Evolutionary conservation across 2,329 filamentous ascomycete genomes (phyloP).

Genomic region (Tympanopsis confertula): DNA sequence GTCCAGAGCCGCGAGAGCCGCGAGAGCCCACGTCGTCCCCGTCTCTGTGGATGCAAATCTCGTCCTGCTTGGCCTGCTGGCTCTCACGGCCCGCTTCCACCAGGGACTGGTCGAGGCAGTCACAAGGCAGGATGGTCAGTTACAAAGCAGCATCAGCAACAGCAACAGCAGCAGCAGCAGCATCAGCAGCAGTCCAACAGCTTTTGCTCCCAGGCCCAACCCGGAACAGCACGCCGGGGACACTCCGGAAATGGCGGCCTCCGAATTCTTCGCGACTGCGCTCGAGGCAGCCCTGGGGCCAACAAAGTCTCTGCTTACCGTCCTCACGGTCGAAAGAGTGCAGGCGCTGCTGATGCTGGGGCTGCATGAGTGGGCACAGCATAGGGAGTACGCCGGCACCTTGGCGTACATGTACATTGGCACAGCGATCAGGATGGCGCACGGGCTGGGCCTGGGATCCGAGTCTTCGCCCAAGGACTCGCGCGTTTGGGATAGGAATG

Average conservation of each 20-base stretch:
- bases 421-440: slow-evolving; percentile 51
- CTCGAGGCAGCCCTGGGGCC: slow-evolving; percentile 38
- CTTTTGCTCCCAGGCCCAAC: slow-evolving; percentile 8
- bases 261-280: slow-evolving; percentile 52
- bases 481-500: slow-evolving; percentile 3
- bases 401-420: slow-evolving; percentile 57
- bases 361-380: slow-evolving; percentile 61
- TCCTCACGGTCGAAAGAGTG: slow-evolving; percentile 47
- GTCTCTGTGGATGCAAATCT: slow-evolving; percentile 34
- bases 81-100: slow-evolving; percentile 60
- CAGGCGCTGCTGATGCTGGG: slow-evolving; percentile 62
- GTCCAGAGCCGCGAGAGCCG: slow-evolving; percentile 17
- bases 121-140: slow-evolving; percentile 10
- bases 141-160: slow-evolving; percentile 22
- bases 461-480: slow-evolving; percentile 27
- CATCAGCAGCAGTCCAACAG: slow-evolving; percentile 6
- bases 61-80: slow-evolving; percentile 54
- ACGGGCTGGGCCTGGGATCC: slow-evolving; percentile 47
- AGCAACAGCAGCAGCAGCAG: slow-evolving; percentile 15
- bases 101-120: slow-evolving; percentile 43
- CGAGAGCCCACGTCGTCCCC: slow-evolving; percentile 8
- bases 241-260: slow-evolving; percentile 29
- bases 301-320: slow-evolving; percentile 31
- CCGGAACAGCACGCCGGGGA: background rate
- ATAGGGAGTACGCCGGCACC: slow-evolving; percentile 33